Percentiles rank a stretch among this genome's conserved stretches.
These are phyloP conservation scores for Grosmannia clavigera DNA, from an alignment of 2,329 filamentous ascomycete genomes.

Conservation along the genomic window DNA sequence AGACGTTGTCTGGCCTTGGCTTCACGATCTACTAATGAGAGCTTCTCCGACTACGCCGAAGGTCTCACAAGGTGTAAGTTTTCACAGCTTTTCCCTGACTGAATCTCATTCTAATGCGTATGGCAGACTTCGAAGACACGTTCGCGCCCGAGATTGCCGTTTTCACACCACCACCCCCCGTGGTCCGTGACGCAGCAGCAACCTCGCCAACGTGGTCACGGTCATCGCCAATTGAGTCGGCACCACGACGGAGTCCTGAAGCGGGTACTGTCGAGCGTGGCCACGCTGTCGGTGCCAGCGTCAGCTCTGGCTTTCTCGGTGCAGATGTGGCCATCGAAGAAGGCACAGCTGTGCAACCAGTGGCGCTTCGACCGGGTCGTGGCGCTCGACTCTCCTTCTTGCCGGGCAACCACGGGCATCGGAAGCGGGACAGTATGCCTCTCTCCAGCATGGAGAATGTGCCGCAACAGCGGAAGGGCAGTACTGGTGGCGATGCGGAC, in stretches of 20 bases:
- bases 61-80: slow-evolving; percentile 54
- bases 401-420: slow-evolving; percentile 24
- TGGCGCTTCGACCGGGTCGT: slow-evolving; percentile 36
- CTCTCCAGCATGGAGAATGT: slow-evolving; percentile 4
- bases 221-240: slow-evolving; percentile 28
- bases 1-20: slow-evolving; percentile 68
- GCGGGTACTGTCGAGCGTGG: slow-evolving; percentile 23
- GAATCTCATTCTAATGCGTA: neutral
- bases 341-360: slow-evolving; percentile 35
- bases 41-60: slow-evolving; percentile 40
- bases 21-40: slow-evolving; percentile 48
- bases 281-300: neutral
- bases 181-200: slow-evolving; percentile 24
- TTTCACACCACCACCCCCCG: slow-evolving; percentile 40
- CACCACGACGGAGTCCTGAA: slow-evolving; percentile 16
- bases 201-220: slow-evolving; percentile 35
- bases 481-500: slow-evolving; percentile 16
- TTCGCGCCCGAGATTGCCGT: slow-evolving; percentile 55
- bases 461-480: slow-evolving; percentile 6
- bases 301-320: neutral
- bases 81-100: neutral
- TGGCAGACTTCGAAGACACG: slow-evolving; percentile 45
- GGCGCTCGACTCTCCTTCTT: slow-evolving; percentile 46
- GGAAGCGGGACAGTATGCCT: slow-evolving; percentile 10
- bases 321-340: slow-evolving; percentile 25